Evolutionary conservation across 352 stramenopile genomes (phyloP), one percentile per base, ranked within the genome.

Genomic region (Phytophthora pseudosyringae): DNA sequence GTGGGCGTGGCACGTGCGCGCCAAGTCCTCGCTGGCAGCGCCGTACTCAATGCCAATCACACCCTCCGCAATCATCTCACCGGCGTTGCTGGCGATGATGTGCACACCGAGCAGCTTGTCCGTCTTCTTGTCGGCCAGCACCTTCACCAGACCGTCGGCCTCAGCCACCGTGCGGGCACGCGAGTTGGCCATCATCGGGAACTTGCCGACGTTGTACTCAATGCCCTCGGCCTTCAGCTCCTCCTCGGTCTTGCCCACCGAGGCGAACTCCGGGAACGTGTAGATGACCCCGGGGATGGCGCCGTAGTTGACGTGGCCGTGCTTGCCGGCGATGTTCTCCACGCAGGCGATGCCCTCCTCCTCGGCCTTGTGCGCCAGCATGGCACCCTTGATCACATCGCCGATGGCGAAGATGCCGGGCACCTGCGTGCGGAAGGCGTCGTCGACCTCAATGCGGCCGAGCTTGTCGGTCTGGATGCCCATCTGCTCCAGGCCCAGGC

Each of bases 301-400:
- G 78, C 99, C 93, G 78, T 99, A 99, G 81, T 99, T 99, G 41
- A 99, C 96, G 80, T 99, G 97, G 62, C 97, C 97, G 60, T 97
- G 93, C 71, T 95, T 97, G 69, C 97, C 98, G 18, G 95, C 95
- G 71, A 99, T 99, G 51, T 84, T 98, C 83, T 99, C 98, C 12
- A 97, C 96, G 54, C 87, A 96, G n/a, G 97, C 97, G 69, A 99
- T 98, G 26, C 97, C 97, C 73, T 99, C 98, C 69, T 99, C 97
- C 81, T 99, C 98, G 28, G 98, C 97, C 86, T 99, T 99, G 93
- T 99, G 98, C 15, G 98, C 97, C 38, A 99, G 86, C 98, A 99
- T 99, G 9, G 97, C 95, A 43, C 98, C 98, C 57, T 98, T 91
- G 62, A 99, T 99, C 63, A 96, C 96, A 62, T 99, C 97, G 45